Percentiles rank a stretch among this genome's conserved stretches.
phyloP scores from a whole-genome alignment of 2,329 filamentous ascomycete genomes.

The Talaromyces sp. region DNA sequence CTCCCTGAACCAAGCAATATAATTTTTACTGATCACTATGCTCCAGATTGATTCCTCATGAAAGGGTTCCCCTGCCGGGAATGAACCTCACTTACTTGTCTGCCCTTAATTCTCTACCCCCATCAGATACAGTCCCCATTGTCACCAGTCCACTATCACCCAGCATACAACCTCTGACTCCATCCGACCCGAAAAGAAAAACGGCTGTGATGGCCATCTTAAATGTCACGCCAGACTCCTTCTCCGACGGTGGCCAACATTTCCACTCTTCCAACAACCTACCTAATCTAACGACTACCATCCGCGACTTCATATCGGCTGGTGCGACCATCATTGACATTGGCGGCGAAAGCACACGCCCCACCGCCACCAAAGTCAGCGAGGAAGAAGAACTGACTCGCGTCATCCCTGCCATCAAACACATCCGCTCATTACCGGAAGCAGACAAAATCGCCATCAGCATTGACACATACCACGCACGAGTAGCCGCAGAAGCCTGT shows the following conservation, averaged over 20 bases:
- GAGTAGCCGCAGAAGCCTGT: constrained; percentile 72
- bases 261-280: constrained; percentile 37
- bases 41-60: constrained; percentile 37
- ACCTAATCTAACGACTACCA: constrained; percentile 48
- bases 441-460: constrained; percentile 66
- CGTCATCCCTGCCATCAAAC: constrained; percentile 70
- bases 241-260: constrained; percentile 80
- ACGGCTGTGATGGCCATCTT: constrained; percentile 91
- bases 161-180: constrained; percentile 50
- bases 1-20: background rate
- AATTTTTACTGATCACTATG: constrained; percentile 9
- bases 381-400: constrained; percentile 70
- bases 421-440: constrained; percentile 64
- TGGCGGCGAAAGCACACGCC: constrained; percentile 88
- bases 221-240: constrained; percentile 93
- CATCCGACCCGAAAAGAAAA: constrained; percentile 49
- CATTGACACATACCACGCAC: constrained; percentile 86
- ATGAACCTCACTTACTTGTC: constrained; percentile 27
- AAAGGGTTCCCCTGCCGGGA: constrained; percentile 25
- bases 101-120: constrained; percentile 28
- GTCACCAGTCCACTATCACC: constrained; percentile 35
- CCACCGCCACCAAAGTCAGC: constrained; percentile 63
- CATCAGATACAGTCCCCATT: constrained; percentile 30
- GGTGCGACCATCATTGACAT: constrained; percentile 86
- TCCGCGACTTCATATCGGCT: constrained; percentile 56